Evolutionary conservation across 345 rosid species (phyloP), one percentile per base, ranked within the genome.

Genomic region (Durio zibethinus): DNA sequence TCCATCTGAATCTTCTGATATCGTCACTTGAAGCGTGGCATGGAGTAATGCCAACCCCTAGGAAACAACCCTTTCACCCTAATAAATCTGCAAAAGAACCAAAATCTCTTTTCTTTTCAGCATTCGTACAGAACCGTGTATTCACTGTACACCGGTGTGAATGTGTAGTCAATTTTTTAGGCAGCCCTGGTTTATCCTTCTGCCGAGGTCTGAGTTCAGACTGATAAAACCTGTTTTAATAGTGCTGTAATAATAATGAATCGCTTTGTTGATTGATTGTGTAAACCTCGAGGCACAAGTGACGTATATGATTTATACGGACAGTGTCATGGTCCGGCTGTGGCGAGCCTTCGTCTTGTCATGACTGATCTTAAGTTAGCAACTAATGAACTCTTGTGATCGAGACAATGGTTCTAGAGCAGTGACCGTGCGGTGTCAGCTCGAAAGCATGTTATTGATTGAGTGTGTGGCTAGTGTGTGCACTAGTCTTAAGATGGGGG

Each of bases 81-180:
- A 18, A 71, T 50, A 70, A 29, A 70, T 70, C 74, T 70, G 59
- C 7, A 29, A 29, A 18, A 2, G 25, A 5, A 15, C 20, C 33
- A 16, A 45, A 11, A 12, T 35, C 42, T 10, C 33, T 45, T 69
- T 16, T 4, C 42, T 48, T 48, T 70, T 18, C 61, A 20, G 61
- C 23, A 36, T 2, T 31, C 10, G 16, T 10, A 50, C 60, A 10
- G 29, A 50, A 50, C 60, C 10, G 45, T 33, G 18, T 33, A 33
- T 33, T 52, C 16, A 5, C 61, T 29, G 61, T 52, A 33, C 61
- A 20, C 29, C 1, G 12, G 60, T 29, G 33, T 12, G 45, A n/a
- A 18, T n/a, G 71, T 62, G 31, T 62, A 6, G 71, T 75, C 78
- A 62, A 62, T 62, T 62, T 45, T n/a, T 21, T 45, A 16, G 21